Percentiles rank a stretch among this genome's conserved stretches.
These are phyloP conservation scores for Papiliotrema laurentii DNA, from an alignment of 1,284 basidiomycete genomes.

Conservation along the genomic window DNA sequence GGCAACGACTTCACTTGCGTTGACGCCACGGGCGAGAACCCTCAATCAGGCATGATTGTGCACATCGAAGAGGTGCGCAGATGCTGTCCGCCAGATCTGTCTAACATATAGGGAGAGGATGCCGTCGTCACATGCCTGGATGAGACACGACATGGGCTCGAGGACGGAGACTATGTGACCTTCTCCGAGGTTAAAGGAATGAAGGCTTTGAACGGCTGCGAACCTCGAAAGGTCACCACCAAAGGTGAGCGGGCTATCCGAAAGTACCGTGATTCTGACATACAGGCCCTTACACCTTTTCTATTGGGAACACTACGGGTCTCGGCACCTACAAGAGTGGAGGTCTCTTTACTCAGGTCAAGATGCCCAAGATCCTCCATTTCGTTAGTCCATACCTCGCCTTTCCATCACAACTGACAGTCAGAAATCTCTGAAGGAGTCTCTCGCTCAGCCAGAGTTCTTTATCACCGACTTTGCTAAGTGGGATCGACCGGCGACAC, in stretches of 20 bases:
- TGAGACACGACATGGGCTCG: slow-evolving; percentile 93
- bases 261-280: background rate
- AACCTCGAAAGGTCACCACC: slow-evolving; percentile 85
- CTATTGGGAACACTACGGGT: slow-evolving; percentile 81
- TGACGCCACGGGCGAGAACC: slow-evolving; percentile 92
- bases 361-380: slow-evolving; percentile 94
- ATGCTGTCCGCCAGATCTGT: slow-evolving; percentile 1
- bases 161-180: slow-evolving; percentile 96
- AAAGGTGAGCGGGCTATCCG: slow-evolving; percentile 57
- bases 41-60: slow-evolving; percentile 91
- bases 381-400: slow-evolving; percentile 60
- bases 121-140: slow-evolving; percentile 94
- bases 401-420: background rate
- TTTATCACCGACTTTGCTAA: slow-evolving; percentile 98
- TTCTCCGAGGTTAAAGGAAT: slow-evolving; percentile 98
- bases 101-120: slow-evolving; percentile 62
- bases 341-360: slow-evolving; percentile 97
- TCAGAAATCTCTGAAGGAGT: slow-evolving; percentile 90
- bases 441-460: slow-evolving; percentile 74
- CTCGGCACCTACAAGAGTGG: slow-evolving; percentile 78
- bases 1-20: slow-evolving; percentile 90
- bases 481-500: slow-evolving; percentile 83
- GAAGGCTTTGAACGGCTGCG: slow-evolving; percentile 82
- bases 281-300: slow-evolving; percentile 84
- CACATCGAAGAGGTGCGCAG: slow-evolving; percentile 68